Conservation (phyloP, 1,139 yeast genomes). For the Blastobotrys ciferrii region DNA sequence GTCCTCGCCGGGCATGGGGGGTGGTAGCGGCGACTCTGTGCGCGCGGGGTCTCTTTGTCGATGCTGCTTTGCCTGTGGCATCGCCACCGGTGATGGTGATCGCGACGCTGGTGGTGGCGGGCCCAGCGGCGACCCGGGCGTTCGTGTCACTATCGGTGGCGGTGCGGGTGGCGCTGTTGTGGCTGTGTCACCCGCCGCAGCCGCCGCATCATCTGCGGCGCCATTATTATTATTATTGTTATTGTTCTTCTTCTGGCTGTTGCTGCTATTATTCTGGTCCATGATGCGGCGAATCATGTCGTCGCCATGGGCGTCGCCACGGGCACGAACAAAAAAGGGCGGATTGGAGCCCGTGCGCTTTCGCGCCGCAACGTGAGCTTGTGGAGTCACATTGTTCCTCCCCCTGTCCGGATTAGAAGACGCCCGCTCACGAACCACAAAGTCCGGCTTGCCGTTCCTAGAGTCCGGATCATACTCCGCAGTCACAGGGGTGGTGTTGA, state of each 20-base stretch:
- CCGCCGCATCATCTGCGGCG: not conserved
- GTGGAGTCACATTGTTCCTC: not conserved
- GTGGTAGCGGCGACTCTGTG: not conserved
- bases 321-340: constrained; percentile 8
- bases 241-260: not conserved
- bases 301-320: not conserved
- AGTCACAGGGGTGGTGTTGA: not conserved
- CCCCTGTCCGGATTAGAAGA: not conserved
- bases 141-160: not conserved
- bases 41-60: not conserved
- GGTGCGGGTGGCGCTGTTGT: not conserved
- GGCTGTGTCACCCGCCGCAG: not conserved
- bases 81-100: constrained; percentile 1
- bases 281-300: constrained; percentile 9
- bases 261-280: not conserved
- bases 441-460: constrained; percentile 2
- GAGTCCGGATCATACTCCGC: constrained; percentile 4
- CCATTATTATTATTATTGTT: not conserved
- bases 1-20: not conserved
- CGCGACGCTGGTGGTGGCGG: not conserved
- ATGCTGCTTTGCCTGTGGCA: constrained; percentile 2
- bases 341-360: constrained; percentile 4
- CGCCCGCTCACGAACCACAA: constrained; percentile 1
- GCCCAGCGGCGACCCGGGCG: not conserved
- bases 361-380: not conserved